Evolutionary conservation across 2,329 filamentous ascomycete species (phyloP).

Genomic region (Fusarium abutilonis): DNA sequence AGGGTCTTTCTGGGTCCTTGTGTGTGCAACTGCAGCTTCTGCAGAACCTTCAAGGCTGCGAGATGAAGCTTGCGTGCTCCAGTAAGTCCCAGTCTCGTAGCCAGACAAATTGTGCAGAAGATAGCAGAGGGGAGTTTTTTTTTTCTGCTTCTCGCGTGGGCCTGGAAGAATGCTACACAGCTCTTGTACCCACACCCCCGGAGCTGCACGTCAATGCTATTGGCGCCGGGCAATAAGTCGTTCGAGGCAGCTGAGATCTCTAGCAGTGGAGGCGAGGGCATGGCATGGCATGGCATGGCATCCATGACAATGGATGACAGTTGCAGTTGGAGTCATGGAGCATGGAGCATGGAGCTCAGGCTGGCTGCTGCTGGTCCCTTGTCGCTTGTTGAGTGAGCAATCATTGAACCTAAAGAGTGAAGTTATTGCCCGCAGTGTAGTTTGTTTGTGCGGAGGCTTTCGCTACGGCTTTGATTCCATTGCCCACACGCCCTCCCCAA

Average conservation of each 20-base stretch:
- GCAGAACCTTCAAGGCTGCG: slow-evolving; percentile 26
- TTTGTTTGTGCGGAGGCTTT: slow-evolving; percentile 38
- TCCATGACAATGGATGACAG: slow-evolving; percentile 17
- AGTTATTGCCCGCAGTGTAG: slow-evolving; percentile 18
- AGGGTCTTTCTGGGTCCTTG: slow-evolving; percentile 4
- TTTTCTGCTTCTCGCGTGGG: slow-evolving; percentile 36
- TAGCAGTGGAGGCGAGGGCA: slow-evolving; percentile 36
- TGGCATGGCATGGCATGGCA: slow-evolving; percentile 21
- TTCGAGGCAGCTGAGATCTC: slow-evolving; percentile 45
- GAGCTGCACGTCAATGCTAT: slow-evolving; percentile 39
- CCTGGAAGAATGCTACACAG: slow-evolving; percentile 43
- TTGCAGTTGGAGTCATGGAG: slow-evolving; percentile 31
- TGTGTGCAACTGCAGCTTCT: slow-evolving; percentile 7
- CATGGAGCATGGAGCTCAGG: slow-evolving; percentile 28
- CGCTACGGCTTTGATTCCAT: slow-evolving; percentile 34
- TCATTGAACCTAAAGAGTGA: slow-evolving; percentile 23
- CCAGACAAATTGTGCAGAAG: slow-evolving; percentile 30
- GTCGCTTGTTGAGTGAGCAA: slow-evolving; percentile 32
- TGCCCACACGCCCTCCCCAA: slow-evolving; percentile 43
- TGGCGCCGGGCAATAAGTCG: slow-evolving; percentile 42
- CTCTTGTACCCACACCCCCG: slow-evolving; percentile 41
- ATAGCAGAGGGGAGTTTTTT: slow-evolving; percentile 18
- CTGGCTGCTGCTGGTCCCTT: slow-evolving; percentile 13
- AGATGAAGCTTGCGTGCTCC: slow-evolving; percentile 37
- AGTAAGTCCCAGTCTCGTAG: slow-evolving; percentile 20